Evolutionary conservation across 1,139 yeast genomes (phyloP).

Genomic region (Geotrichum reessii): DNA sequence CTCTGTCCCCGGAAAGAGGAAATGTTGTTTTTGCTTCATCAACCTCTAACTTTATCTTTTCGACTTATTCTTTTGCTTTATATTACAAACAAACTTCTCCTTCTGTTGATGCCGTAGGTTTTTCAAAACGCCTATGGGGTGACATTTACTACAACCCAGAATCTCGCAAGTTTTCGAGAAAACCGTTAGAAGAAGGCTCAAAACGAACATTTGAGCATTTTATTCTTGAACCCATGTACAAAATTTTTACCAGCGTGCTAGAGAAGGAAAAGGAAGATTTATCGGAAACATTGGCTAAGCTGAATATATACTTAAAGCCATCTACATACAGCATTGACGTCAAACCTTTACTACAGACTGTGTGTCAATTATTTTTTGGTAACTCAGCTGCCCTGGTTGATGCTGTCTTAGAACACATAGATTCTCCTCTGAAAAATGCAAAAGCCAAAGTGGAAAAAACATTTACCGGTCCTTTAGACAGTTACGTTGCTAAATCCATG

Average conservation of each 20-base stretch:
- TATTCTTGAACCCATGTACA: constrained; percentile 74
- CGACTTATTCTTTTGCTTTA: constrained; percentile 57
- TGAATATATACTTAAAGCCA: constrained; percentile 32
- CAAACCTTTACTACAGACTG: constrained; percentile 49
- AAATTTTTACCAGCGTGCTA: constrained; percentile 57
- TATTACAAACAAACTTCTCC: constrained; percentile 42
- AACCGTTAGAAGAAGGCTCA: constrained; percentile 32
- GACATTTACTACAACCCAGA: constrained; percentile 50
- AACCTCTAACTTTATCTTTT: constrained; percentile 56
- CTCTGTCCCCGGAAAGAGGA: constrained; percentile 55
- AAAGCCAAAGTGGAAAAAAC: constrained; percentile 24
- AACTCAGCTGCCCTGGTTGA: constrained; percentile 52
- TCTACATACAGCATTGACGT: constrained; percentile 45
- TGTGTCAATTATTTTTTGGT: constrained; percentile 53
- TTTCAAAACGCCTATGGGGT: constrained; percentile 70
- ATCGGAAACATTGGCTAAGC: constrained; percentile 40
- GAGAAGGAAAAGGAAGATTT: constrained; percentile 48
- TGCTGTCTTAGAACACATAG: constrained; percentile 37
- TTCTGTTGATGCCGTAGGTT: constrained; percentile 40
- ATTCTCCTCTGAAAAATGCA: constrained; percentile 42
- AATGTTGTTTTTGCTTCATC: constrained; percentile 76
- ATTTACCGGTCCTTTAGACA: constrained; percentile 31
- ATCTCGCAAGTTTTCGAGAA: constrained; percentile 43
- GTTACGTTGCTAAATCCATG: constrained; percentile 24
- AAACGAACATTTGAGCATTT: constrained; percentile 61